These are phyloP conservation scores for Ophiostoma sp. DNA, from an alignment of 2,329 filamentous ascomycete species.

Conservation along the genomic window DNA sequence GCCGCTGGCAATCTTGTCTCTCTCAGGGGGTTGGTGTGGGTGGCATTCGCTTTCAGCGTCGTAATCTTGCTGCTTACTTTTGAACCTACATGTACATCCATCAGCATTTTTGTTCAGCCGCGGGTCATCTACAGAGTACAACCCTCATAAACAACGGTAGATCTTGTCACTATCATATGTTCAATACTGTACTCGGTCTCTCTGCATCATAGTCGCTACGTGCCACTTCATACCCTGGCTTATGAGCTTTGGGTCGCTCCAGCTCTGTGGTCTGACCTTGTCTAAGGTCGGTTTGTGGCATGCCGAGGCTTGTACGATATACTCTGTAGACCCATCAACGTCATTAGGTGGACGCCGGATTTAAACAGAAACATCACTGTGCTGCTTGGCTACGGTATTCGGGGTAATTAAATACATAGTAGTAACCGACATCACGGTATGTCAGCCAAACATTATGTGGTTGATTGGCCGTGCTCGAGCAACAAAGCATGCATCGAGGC, in stretches of 20 bases:
- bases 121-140: not conserved
- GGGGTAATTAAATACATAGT: no score
- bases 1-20: constrained; percentile 4
- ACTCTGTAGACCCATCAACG: not conserved
- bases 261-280: not conserved
- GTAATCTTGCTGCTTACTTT: not conserved
- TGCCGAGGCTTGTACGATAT: not conserved
- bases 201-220: not conserved
- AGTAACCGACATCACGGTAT: no score
- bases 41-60: not conserved
- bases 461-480: no score
- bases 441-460: not conserved
- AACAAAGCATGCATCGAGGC: no score
- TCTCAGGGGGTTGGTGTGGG: not conserved
- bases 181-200: not conserved
- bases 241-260: not conserved
- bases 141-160: not conserved
- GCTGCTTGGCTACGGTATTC: not conserved
- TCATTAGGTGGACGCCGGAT: not conserved
- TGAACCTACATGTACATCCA: no score
- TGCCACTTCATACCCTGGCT: constrained; percentile 5
- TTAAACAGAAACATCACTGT: not conserved
- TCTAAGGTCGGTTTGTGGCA: not conserved
- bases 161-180: not conserved
- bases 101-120: not conserved